phyloP scores from a whole-genome alignment of 2,329 filamentous ascomycete species.

The Alternaria hordeiaustralica region DNA sequence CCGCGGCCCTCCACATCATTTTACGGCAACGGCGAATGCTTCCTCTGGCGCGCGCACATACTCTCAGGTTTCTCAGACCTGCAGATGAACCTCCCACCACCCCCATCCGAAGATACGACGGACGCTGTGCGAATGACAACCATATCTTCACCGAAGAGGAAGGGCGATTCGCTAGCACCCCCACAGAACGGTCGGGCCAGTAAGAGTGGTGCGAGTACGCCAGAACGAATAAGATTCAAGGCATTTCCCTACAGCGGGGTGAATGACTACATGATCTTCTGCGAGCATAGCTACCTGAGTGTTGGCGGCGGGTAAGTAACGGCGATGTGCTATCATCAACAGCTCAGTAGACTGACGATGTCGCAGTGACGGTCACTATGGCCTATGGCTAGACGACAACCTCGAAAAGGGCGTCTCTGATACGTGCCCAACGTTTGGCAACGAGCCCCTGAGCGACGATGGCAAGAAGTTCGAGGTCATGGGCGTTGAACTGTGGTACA shows the following conservation, averaged over 20 bases:
- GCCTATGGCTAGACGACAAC: constrained; percentile 88
- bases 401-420: constrained; percentile 85
- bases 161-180: constrained; percentile 34
- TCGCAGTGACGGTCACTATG: constrained; percentile 78
- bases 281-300: constrained; percentile 82
- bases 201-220: constrained; percentile 60
- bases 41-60: constrained; percentile 80
- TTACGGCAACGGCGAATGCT: constrained; percentile 96
- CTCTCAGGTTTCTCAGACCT: constrained; percentile 61
- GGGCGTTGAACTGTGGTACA: constrained; percentile 91
- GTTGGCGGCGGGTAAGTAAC: constrained; percentile 74
- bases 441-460: constrained; percentile 90
- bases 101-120: constrained; percentile 71
- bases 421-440: constrained; percentile 88
- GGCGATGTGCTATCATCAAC: not conserved
- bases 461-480: constrained; percentile 90
- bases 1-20: constrained; percentile 83
- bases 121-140: constrained; percentile 68
- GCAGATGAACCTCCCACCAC: constrained; percentile 66
- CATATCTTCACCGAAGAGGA: constrained; percentile 41
- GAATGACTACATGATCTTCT: constrained; percentile 97
- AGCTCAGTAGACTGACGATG: constrained; percentile 4
- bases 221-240: constrained; percentile 88
- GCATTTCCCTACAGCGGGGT: constrained; percentile 95
- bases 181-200: constrained; percentile 18